Conservation (phyloP, 805 yeast genomes). For the Saccharomycopsis sp. region DNA sequence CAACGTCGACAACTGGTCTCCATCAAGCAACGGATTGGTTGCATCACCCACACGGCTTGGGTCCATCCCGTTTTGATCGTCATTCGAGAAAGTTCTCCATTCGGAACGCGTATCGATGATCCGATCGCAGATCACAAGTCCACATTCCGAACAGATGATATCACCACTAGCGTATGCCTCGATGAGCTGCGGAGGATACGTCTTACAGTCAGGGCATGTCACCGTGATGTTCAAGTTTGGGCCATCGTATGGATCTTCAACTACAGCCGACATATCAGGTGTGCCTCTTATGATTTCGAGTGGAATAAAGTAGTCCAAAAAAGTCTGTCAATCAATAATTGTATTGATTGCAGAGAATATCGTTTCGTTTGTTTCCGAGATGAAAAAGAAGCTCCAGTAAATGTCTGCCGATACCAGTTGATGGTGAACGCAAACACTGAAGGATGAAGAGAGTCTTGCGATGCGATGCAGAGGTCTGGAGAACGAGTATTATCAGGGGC, state of each 20-base stretch:
- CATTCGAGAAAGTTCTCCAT: conserved; percentile 98
- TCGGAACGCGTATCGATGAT: conserved; percentile 94
- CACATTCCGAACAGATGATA: conserved; percentile 97
- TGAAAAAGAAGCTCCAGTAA: background rate
- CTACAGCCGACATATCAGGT: background rate
- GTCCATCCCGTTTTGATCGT: conserved; percentile 96
- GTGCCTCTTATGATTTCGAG: background rate
- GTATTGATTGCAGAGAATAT: background rate
- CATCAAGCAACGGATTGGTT: conserved; percentile 83
- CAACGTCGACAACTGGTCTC: conserved; percentile 87
- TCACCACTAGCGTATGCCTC: conserved; percentile 97
- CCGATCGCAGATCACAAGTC: conserved; percentile 84
- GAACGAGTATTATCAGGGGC: background rate
- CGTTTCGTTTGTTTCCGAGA: background rate
- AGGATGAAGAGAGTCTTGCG: background rate
- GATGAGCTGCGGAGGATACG: conserved; percentile 89
- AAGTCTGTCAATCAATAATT: background rate
- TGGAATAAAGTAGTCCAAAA: background rate
- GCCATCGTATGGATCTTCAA: conserved; percentile 37
- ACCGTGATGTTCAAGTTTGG: conserved; percentile 83
- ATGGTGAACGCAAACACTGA: background rate
- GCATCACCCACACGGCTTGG: conserved; percentile 99
- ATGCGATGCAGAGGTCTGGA: background rate
- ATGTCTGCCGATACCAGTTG: background rate
- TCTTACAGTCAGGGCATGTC: conserved; percentile 94